Percentiles rank a stretch among this genome's conserved stretches.
phyloP scores from a whole-genome alignment of 768 basidiomycete genomes.

The Auriscalpium orientale region DNA sequence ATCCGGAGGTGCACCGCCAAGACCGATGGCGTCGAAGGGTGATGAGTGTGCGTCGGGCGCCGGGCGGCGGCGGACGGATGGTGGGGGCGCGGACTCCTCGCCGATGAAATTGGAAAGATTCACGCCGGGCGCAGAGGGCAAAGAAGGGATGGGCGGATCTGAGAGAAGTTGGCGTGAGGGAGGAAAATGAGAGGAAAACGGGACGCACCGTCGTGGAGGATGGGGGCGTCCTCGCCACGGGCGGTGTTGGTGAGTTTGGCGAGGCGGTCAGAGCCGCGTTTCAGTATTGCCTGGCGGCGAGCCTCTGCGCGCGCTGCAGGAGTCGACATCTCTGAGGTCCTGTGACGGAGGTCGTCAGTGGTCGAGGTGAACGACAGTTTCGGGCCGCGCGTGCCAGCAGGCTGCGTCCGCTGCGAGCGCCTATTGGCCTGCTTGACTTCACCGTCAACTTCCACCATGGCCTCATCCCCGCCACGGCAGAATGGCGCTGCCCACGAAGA shows the following conservation, averaged over 20 bases:
- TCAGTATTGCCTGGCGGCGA: constrained; percentile 67
- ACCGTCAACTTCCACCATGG: background rate
- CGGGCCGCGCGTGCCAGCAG: too few relatives aligned
- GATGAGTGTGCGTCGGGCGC: constrained; percentile 19
- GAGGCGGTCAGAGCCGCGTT: constrained; percentile 63
- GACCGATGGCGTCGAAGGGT: constrained; percentile 13
- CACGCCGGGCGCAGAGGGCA: constrained; percentile 23
- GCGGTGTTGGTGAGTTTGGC: constrained; percentile 73
- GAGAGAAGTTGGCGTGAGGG: background rate
- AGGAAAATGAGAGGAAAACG: background rate
- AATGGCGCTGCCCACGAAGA: background rate
- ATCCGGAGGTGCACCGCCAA: constrained; percentile 30
- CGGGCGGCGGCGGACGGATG: constrained; percentile 20
- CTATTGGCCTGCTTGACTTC: background rate
- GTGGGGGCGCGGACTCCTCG: constrained; percentile 26
- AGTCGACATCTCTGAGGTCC: constrained; percentile 26
- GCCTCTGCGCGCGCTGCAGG: constrained; percentile 71
- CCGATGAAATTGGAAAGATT: constrained; percentile 28
- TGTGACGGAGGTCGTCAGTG: background rate
- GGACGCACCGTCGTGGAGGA: constrained; percentile 42
- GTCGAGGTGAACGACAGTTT: background rate
- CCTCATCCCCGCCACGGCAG: background rate
- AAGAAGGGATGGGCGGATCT: constrained; percentile 36
- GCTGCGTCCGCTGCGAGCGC: too few relatives aligned
- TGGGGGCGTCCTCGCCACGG: constrained; percentile 61